These are phyloP conservation scores for Ophidiomyces ophidiicola DNA, from an alignment of 2,329 filamentous ascomycete genomes.

Conservation along the genomic window DNA sequence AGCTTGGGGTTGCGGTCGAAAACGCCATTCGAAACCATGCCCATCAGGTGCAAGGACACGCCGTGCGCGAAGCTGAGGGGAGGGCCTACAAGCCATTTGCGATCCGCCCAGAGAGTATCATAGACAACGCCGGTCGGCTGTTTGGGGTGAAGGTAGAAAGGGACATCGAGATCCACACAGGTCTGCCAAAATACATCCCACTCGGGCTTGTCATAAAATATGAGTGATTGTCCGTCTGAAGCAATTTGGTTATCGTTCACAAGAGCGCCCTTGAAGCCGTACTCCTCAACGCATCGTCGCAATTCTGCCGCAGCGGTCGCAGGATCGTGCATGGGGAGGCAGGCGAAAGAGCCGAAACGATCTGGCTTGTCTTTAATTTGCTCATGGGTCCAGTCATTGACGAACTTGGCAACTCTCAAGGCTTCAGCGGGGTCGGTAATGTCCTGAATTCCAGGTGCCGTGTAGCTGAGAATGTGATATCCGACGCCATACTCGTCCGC, in stretches of 20 bases:
- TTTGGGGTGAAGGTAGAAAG: constrained; percentile 52
- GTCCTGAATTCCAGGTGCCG: constrained; percentile 39
- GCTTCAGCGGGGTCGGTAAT: constrained; percentile 36
- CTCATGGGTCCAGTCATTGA: constrained; percentile 38
- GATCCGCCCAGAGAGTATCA: constrained; percentile 47
- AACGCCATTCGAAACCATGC: constrained; percentile 40
- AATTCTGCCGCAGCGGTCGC: constrained; percentile 30
- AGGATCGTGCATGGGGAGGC: constrained; percentile 32
- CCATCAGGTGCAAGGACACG: constrained; percentile 46
- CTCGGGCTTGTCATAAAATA: constrained; percentile 52
- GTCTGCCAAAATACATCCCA: constrained; percentile 50
- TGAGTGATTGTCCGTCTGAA: constrained; percentile 45
- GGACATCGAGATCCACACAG: constrained; percentile 48
- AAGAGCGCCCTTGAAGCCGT: constrained; percentile 51
- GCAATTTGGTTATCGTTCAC: constrained; percentile 52
- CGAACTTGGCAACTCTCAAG: constrained; percentile 33
- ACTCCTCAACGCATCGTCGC: constrained; percentile 40
- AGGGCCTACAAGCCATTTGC: constrained; percentile 49
- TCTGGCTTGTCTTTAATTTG: constrained; percentile 33
- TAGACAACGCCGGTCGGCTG: constrained; percentile 45
- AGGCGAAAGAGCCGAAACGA: constrained; percentile 37
- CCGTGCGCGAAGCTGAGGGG: constrained; percentile 48
- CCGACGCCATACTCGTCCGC: constrained; percentile 38
- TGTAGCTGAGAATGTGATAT: constrained; percentile 39
- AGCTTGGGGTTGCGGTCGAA: constrained; percentile 39